These are phyloP conservation scores for Saposhnikovia divaricata DNA, from an alignment of 129 eudicot genomes.

Conservation along the genomic window DNA sequence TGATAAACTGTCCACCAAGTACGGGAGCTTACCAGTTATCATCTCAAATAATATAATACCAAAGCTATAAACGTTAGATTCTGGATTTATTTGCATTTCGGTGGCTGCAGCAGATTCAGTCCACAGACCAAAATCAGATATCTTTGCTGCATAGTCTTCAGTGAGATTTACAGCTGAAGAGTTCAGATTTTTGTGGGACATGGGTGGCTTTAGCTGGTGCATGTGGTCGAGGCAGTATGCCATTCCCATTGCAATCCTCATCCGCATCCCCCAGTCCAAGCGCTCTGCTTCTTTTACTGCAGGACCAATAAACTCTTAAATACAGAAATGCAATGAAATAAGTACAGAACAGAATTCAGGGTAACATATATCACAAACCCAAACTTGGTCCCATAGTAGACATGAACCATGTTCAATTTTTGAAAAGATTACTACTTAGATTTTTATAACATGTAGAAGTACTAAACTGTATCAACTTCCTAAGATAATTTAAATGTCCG, in stretches of 20 bases:
- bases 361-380: too few species aligned
- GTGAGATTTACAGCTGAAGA: constrained; percentile 64
- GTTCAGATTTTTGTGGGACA: constrained; percentile 52
- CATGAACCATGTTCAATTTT: background rate
- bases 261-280: constrained; percentile 72
- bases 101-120: constrained; percentile 26
- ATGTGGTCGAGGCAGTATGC: constrained; percentile 85
- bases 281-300: constrained; percentile 93
- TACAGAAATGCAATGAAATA: background rate
- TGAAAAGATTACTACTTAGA: background rate
- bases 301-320: background rate
- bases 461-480: background rate
- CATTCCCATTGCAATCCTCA: constrained; percentile 88
- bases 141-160: constrained; percentile 87
- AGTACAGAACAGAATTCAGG: background rate
- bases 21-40: constrained; percentile 64
- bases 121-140: constrained; percentile 68
- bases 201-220: constrained; percentile 71
- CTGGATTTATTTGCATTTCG: constrained; percentile 33
- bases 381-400: background rate
- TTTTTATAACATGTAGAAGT: background rate
- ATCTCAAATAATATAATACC: constrained; percentile 76
- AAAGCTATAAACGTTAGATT: constrained; percentile 66
- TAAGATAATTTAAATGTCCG: background rate
- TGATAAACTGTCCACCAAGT: constrained; percentile 35